These are phyloP conservation scores for Chaetomium sp. DNA, from an alignment of 2,329 filamentous ascomycete genomes.

Conservation along the genomic window DNA sequence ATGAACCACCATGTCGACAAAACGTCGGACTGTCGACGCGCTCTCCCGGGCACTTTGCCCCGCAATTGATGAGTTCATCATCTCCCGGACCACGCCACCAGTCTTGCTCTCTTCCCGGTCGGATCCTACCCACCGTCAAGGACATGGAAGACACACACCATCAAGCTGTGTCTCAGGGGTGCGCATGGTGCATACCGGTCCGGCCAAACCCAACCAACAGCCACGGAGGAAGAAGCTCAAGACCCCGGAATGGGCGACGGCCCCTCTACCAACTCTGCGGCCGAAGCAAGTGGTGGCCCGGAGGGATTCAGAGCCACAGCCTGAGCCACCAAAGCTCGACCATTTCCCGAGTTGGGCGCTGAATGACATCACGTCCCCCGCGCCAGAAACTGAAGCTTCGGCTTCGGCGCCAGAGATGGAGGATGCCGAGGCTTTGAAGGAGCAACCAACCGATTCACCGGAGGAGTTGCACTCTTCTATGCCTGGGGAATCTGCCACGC, in stretches of 20 bases:
- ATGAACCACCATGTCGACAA: conserved; percentile 28
- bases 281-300: neutral
- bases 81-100: conserved; percentile 29
- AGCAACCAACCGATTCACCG: no score
- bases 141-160: neutral
- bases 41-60: conserved; percentile 61
- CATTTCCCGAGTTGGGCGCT: neutral
- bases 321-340: neutral
- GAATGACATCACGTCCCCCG: neutral
- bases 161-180: neutral
- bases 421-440: no score
- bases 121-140: neutral
- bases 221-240: neutral
- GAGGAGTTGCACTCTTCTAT: no score
- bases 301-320: neutral
- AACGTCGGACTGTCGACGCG: conserved; percentile 45
- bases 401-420: neutral
- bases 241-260: neutral
- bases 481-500: no score
- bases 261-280: neutral
- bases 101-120: conserved; percentile 13
- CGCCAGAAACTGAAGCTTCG: neutral
- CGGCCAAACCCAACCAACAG: neutral
- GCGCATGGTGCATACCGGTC: neutral
- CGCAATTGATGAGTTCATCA: conserved; percentile 38